phyloP scores from a whole-genome alignment of 139 green algal species.

The Zygnema circumcarinatum region DNA sequence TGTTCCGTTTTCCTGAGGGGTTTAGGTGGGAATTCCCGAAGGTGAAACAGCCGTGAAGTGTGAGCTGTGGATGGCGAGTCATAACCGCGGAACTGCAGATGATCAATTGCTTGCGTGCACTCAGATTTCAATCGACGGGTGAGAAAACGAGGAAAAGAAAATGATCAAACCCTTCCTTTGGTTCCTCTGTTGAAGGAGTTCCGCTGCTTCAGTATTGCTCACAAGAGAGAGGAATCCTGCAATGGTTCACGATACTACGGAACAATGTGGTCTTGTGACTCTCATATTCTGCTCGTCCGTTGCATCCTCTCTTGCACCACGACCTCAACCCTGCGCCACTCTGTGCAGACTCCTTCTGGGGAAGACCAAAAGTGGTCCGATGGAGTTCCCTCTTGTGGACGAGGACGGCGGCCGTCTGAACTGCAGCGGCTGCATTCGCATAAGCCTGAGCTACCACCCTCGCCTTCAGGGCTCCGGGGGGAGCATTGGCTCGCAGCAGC shows the following conservation, averaged over 20 bases:
- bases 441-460: constrained; percentile 24
- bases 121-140: constrained; percentile 28
- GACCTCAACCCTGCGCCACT: too few species aligned
- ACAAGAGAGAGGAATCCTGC: too few species aligned
- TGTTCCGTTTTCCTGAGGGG: too few species aligned
- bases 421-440: constrained; percentile 5
- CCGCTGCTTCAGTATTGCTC: too few species aligned
- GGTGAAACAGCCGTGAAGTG: constrained; percentile 7
- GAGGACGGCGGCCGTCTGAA: neutral
- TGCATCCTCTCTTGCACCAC: too few species aligned
- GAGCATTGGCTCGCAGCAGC: neutral
- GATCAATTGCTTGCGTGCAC: constrained; percentile 13
- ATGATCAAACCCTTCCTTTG: too few species aligned
- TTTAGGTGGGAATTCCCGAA: constrained; percentile 43
- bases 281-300: too few species aligned
- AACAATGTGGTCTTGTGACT: too few species aligned
- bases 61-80: constrained; percentile 43
- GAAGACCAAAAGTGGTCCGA: neutral
- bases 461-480: neutral
- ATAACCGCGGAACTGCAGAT: constrained; percentile 48
- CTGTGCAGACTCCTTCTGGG: constrained; percentile 13
- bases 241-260: too few species aligned
- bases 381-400: constrained; percentile 11
- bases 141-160: too few species aligned
- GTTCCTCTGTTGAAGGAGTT: too few species aligned